phyloP scores from a whole-genome alignment of 2,329 filamentous ascomycete genomes.

The Fusarium hostae region DNA sequence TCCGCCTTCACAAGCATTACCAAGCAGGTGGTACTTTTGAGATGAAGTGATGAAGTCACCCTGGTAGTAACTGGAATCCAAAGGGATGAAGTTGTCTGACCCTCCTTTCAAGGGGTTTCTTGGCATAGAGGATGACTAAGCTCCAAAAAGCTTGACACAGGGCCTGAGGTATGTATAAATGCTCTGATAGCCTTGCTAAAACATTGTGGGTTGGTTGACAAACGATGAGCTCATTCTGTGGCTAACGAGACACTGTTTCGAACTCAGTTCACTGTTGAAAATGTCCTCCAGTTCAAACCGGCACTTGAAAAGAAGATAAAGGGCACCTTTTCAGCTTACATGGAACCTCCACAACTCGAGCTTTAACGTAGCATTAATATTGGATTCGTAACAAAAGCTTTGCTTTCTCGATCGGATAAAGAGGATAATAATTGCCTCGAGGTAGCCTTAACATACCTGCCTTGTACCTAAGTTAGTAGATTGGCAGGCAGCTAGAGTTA shows the following conservation, averaged over 20 bases:
- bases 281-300: background rate
- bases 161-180: background rate
- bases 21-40: background rate
- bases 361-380: background rate
- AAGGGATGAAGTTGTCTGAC: conserved; percentile 43
- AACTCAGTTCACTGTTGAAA: background rate
- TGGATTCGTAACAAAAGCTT: background rate
- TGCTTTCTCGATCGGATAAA: background rate
- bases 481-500: background rate
- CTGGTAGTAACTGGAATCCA: conserved; percentile 36
- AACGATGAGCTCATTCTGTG: too few relatives aligned
- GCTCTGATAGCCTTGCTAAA: background rate
- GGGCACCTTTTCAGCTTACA: background rate
- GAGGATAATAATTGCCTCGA: background rate
- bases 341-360: background rate
- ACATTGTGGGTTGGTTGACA: background rate
- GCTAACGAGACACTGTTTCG: background rate
- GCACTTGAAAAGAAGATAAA: background rate
- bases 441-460: background rate
- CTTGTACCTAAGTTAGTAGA: background rate
- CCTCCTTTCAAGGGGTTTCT: conserved; percentile 35
- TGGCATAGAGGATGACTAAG: conserved; percentile 36
- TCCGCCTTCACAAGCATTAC: background rate
- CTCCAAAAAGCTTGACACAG: background rate
- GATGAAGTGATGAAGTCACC: conserved; percentile 25